Evolutionary conservation across 768 basidiomycete species (phyloP), one percentile per base, ranked within the genome.

Genomic region (Mycena latifolia): DNA sequence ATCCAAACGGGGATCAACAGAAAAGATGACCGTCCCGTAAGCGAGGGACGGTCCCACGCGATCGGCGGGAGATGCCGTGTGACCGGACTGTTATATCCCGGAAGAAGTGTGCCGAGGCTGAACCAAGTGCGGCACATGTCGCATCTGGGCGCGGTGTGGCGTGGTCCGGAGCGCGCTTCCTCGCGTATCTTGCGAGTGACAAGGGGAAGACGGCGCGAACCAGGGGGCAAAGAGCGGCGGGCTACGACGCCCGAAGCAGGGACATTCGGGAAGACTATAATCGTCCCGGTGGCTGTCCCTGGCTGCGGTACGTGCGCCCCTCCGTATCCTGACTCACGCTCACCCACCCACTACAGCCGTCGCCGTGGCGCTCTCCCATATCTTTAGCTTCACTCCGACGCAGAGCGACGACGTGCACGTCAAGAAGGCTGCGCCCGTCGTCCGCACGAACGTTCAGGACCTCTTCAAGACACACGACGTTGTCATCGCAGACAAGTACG

Each of bases 401-500:
- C 98, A 99, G 75, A 94, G 92, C 72, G 98, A 99, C 75, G 94
- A 99, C 72, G 85, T 98, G 6, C 80, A 83, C 41, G 85, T 75
- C 35, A 98, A 95, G 80, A 95, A 91, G 75, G 54, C 91, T 1
- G 94, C 84, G 0, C 83, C 89, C 0, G 65, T 75, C 5, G 97
- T 97, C 75, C 73, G 94, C 58, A 89, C 82, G 74, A 96, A 93
- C 64, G 92, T 98, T 39, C 73, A 78, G 17, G 74, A 80, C 0
- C 82, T 92, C 1, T 81, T 98, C 27, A 74, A 85, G 58, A 81
- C 75, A 0, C 80, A 92, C 53, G 84, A 92, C 63, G 87, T 98
- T 0, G 96, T 99, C 25, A 93, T 94, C 66, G 96, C 96, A 27
- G 98, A 99, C 78, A 94, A 93, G 96, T 95, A 71, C 56, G 89